Conservation (phyloP, 495 filamentous ascomycete genomes). For the Halenospora varia region DNA sequence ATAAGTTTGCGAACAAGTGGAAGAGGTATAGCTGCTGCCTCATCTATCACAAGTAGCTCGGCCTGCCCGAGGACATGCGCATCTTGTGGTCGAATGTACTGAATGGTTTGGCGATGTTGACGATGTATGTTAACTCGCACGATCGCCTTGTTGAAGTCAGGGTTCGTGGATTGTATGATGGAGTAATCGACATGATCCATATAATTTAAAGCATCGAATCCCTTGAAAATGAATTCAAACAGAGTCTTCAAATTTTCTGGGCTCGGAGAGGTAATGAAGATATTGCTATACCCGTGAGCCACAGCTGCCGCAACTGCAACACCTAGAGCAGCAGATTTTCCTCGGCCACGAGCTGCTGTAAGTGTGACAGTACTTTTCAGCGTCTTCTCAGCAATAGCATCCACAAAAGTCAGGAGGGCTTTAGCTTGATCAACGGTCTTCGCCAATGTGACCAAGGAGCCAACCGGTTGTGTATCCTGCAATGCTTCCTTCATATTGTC, state of each 20-base stretch:
- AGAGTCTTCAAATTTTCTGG: conserved; percentile 98
- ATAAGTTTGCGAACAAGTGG: conserved; percentile 90
- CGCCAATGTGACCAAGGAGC: conserved; percentile 76
- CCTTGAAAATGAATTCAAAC: conserved; percentile 98
- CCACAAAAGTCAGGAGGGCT: conserved; percentile 89
- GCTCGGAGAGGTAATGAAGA: conserved; percentile 98
- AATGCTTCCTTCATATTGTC: conserved; percentile 84
- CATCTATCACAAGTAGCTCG: conserved; percentile 94
- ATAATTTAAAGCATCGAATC: conserved; percentile 90
- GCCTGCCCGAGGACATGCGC: conserved; percentile 92
- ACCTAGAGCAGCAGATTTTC: conserved; percentile 94
- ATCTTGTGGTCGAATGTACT: conserved; percentile 97
- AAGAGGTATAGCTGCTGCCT: conserved; percentile 94
- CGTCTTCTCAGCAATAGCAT: conserved; percentile 95
- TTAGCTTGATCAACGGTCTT: conserved; percentile 95
- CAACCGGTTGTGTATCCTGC: conserved; percentile 79
- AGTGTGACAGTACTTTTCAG: conserved; percentile 88
- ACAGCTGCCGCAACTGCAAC: conserved; percentile 91
- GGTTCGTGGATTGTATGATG: conserved; percentile 97
- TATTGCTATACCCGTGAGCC: conserved; percentile 96
- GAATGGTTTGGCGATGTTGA: conserved; percentile 95
- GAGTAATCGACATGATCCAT: conserved; percentile 95
- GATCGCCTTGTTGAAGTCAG: conserved; percentile 98
- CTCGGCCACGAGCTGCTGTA: conserved; percentile 90
- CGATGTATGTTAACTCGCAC: conserved; percentile 94